Conservation (phyloP, 2,329 filamentous ascomycete species). For the Pseudovirgaria hyperparasitica region DNA sequence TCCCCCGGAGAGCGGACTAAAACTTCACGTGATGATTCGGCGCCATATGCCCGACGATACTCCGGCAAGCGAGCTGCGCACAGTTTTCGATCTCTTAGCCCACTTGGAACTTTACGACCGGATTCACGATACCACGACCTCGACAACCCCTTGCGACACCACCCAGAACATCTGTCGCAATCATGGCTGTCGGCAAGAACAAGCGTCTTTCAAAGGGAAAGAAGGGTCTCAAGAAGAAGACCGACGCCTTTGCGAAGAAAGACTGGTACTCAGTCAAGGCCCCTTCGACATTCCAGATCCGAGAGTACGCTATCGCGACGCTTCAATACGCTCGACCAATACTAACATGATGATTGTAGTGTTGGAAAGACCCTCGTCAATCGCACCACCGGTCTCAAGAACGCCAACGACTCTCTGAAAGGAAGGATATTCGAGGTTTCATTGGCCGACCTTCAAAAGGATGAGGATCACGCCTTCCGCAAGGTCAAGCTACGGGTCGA, state of each 20-base stretch:
- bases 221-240: constrained; percentile 99
- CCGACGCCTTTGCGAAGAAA: constrained; percentile 97
- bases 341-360: constrained; percentile 41
- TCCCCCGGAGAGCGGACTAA: too few relatives aligned
- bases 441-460: constrained; percentile 97
- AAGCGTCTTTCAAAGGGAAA: constrained; percentile 99
- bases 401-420: constrained; percentile 98
- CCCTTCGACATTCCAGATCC: constrained; percentile 84
- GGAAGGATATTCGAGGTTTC: constrained; percentile 98
- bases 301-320: constrained; percentile 62
- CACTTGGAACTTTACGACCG: too few relatives aligned
- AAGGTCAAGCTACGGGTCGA: constrained; percentile 98
- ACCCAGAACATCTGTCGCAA: constrained; percentile 40
- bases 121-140: too few relatives aligned
- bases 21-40: too few relatives aligned
- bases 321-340: constrained; percentile 7
- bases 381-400: constrained; percentile 98
- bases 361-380: constrained; percentile 99
- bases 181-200: constrained; percentile 89
- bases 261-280: constrained; percentile 99
- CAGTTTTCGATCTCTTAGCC: too few relatives aligned
- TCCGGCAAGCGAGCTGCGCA: too few relatives aligned
- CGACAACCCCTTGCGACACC: too few relatives aligned
- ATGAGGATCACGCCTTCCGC: constrained; percentile 99
- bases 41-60: too few relatives aligned